A percentile compares a stretch with the other conserved stretches of the same genome.
These are phyloP conservation scores for Oryza rufipogon DNA, from an alignment of 176 grass and related monocot genomes.

Conservation along the genomic window DNA sequence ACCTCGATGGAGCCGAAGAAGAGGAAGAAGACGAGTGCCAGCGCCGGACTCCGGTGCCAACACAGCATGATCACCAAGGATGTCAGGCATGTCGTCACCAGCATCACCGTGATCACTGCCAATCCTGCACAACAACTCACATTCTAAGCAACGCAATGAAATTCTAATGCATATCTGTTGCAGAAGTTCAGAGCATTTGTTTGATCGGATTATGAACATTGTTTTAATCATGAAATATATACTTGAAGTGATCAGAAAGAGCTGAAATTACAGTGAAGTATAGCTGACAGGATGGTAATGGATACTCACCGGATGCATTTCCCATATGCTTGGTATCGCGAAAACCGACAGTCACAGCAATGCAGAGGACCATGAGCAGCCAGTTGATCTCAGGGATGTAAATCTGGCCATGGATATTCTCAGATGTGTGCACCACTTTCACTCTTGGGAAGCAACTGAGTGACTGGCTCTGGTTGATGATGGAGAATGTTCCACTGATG, in stretches of 20 bases:
- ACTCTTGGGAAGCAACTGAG: constrained; percentile 96
- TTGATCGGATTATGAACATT: neutral
- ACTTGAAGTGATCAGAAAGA: neutral
- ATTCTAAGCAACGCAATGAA: neutral
- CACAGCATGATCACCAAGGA: constrained; percentile 89
- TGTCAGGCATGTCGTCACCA: constrained; percentile 88
- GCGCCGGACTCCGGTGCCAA: constrained; percentile 69
- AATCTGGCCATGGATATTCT: constrained; percentile 92
- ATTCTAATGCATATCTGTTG: neutral
- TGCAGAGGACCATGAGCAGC: constrained; percentile 93
- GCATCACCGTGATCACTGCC: constrained; percentile 95
- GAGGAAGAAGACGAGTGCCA: constrained; percentile 76
- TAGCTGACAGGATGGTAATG: neutral
- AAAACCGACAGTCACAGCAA: constrained; percentile 90
- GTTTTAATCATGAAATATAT: neutral
- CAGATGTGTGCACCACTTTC: constrained; percentile 91
- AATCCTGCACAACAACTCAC: constrained; percentile 50
- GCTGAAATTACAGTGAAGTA: neutral
- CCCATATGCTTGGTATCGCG: constrained; percentile 95
- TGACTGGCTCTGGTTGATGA: constrained; percentile 94
- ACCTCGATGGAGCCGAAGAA: constrained; percentile 91
- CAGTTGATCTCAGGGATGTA: constrained; percentile 99
- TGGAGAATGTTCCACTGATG: constrained; percentile 96
- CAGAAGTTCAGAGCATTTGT: neutral
- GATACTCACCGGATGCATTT: constrained; percentile 75